Conservation (phyloP, 2,329 filamentous ascomycete genomes). For the Fusarium metavorans region DNA sequence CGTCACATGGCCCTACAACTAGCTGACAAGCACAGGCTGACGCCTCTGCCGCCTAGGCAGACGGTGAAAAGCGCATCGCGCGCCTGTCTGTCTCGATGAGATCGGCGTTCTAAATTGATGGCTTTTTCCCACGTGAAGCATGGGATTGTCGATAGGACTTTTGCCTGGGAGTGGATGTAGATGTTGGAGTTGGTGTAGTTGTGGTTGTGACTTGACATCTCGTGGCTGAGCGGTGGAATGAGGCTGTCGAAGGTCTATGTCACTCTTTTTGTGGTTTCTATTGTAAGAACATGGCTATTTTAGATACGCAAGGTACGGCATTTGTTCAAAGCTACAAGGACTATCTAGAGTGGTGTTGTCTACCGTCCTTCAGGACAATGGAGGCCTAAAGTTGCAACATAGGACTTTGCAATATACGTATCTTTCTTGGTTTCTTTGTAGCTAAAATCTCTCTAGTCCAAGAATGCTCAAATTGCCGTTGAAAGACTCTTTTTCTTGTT, state of each 20-base stretch:
- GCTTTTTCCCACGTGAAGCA: not conserved
- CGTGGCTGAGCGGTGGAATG: not conserved
- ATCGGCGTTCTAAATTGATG: constrained; percentile 10
- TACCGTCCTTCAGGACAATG: not conserved
- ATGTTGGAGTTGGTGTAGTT: constrained; percentile 13
- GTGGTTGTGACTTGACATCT: constrained; percentile 4
- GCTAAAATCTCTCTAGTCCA: not conserved
- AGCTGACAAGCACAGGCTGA: constrained; percentile 7
- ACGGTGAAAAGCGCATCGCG: constrained; percentile 20
- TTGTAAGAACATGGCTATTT: not conserved
- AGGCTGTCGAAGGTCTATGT: not conserved
- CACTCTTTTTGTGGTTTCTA: not conserved
- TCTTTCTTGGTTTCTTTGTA: not conserved
- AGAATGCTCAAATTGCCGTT: not conserved
- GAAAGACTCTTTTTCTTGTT: not conserved
- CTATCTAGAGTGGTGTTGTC: not conserved
- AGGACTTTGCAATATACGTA: not conserved
- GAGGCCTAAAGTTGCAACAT: not conserved
- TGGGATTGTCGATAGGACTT: not conserved
- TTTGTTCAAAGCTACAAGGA: not conserved
- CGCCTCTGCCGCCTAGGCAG: constrained; percentile 26
- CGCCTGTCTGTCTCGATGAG: not conserved
- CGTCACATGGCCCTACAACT: constrained; percentile 25
- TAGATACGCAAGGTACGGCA: not conserved
- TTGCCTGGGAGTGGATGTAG: not conserved